These are phyloP conservation scores for Fusarium lyarnte DNA, from an alignment of 2,329 filamentous ascomycete species.

Conservation along the genomic window DNA sequence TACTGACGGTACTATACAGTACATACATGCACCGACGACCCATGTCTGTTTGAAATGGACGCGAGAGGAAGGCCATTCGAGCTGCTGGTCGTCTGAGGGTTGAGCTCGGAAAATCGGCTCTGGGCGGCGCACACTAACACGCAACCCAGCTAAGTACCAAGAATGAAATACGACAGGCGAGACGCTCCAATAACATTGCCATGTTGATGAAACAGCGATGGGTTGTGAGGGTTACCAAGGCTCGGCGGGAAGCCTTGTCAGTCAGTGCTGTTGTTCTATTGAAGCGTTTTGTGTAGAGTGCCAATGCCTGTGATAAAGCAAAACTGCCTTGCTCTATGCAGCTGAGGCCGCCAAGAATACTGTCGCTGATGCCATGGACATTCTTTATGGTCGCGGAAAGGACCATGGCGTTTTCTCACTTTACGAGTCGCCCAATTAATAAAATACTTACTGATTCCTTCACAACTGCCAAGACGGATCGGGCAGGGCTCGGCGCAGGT, in stretches of 20 bases:
- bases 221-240: not conserved
- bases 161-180: slow-evolving; percentile 14
- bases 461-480: slow-evolving; percentile 31
- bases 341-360: not conserved
- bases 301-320: not conserved
- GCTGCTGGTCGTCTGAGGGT: slow-evolving; percentile 3
- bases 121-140: slow-evolving; percentile 12
- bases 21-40: slow-evolving; percentile 3
- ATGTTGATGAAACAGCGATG: not conserved
- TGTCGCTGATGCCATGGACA: not conserved
- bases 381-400: slow-evolving; percentile 15
- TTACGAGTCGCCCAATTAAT: slow-evolving; percentile 17
- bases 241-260: slow-evolving; percentile 1
- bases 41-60: slow-evolving; percentile 16
- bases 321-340: not conserved
- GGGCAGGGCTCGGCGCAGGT: slow-evolving; percentile 23
- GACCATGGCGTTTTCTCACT: not conserved
- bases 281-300: slow-evolving; percentile 1
- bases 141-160: slow-evolving; percentile 11
- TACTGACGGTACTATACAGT: not conserved
- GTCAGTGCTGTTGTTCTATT: not conserved
- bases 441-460: slow-evolving; percentile 12
- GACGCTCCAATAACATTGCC: slow-evolving; percentile 3
- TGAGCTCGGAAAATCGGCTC: slow-evolving; percentile 34
- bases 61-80: slow-evolving; percentile 9